Conservation (phyloP, 108 stramenopile genomes). For the Skeletonema grethae region DNA sequence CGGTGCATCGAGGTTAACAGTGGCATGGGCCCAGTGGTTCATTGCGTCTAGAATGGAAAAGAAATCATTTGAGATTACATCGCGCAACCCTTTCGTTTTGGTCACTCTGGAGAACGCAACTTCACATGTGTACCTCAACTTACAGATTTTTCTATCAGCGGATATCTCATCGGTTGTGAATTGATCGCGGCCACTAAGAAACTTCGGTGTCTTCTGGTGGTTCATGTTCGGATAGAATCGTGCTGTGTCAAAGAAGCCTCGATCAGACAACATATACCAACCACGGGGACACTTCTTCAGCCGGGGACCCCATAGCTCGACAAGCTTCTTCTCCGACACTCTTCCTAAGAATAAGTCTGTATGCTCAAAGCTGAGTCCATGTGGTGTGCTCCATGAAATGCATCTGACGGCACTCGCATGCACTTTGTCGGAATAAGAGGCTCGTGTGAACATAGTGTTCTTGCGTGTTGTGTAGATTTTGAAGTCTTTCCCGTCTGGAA, state of each 20-base stretch:
- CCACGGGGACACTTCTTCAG: slow-evolving; percentile 13
- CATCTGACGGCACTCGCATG: slow-evolving; percentile 19
- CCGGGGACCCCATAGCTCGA: slow-evolving; percentile 13
- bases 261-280: slow-evolving; percentile 18
- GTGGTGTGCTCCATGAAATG: slow-evolving; percentile 24
- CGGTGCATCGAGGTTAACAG: slow-evolving; percentile 10
- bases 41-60: slow-evolving; percentile 11
- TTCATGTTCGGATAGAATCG: slow-evolving; percentile 11
- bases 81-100: slow-evolving; percentile 4
- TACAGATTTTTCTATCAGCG: slow-evolving; percentile 15
- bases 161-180: slow-evolving; percentile 11
- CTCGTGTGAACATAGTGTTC: slow-evolving; percentile 16
- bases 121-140: slow-evolving; percentile 16
- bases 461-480: slow-evolving; percentile 12
- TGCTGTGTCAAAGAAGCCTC: slow-evolving; percentile 11
- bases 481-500: slow-evolving; percentile 24
- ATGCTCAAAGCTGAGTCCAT: slow-evolving; percentile 26
- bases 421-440: slow-evolving; percentile 16
- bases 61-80: slow-evolving; percentile 16
- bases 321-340: slow-evolving; percentile 11
- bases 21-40: slow-evolving; percentile 21
- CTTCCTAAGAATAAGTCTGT: slow-evolving; percentile 13
- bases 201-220: slow-evolving; percentile 11
- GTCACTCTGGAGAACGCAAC: slow-evolving; percentile 20
- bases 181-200: slow-evolving; percentile 10